Conservation (phyloP, 768 basidiomycete species). For the Leccinum boreale region DNA sequence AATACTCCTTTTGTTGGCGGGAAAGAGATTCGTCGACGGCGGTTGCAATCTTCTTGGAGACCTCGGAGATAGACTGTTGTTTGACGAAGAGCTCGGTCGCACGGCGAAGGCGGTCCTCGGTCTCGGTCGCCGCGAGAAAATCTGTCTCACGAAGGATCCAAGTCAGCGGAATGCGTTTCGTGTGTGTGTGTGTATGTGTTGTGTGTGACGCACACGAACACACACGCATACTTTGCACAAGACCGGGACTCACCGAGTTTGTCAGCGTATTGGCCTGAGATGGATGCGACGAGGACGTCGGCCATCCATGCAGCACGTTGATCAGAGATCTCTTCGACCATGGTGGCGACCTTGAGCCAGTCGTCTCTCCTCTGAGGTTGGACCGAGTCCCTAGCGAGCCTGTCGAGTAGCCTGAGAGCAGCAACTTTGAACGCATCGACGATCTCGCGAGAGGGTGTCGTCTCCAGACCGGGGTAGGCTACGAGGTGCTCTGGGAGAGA, state of each 20-base stretch:
- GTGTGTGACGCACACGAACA: neutral
- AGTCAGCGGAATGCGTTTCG: slow-evolving; percentile 1
- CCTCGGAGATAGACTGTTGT: slow-evolving; percentile 74
- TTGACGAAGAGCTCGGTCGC: slow-evolving; percentile 73
- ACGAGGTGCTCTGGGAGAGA: slow-evolving; percentile 42
- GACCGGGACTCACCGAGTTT: slow-evolving; percentile 54
- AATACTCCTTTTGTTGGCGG: slow-evolving; percentile 86
- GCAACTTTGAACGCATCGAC: slow-evolving; percentile 68
- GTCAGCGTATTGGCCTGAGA: slow-evolving; percentile 62
- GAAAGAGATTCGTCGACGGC: slow-evolving; percentile 83
- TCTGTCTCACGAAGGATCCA: slow-evolving; percentile 34
- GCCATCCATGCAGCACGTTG: slow-evolving; percentile 70
- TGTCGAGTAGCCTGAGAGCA: slow-evolving; percentile 63
- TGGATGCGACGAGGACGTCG: slow-evolving; percentile 62
- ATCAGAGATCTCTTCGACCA: slow-evolving; percentile 70
- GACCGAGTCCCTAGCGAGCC: slow-evolving; percentile 45
- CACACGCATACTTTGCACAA: neutral
- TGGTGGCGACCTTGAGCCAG: slow-evolving; percentile 63
- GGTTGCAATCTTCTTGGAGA: slow-evolving; percentile 75
- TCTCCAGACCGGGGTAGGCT: slow-evolving; percentile 41
- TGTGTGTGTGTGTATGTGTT: neutral
- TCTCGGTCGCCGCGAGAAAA: slow-evolving; percentile 56
- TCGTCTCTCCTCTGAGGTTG: slow-evolving; percentile 57
- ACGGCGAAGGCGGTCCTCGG: slow-evolving; percentile 59
- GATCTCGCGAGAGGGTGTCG: slow-evolving; percentile 47